phyloP scores from a whole-genome alignment of 1,139 yeast species.

The Kluyveromyces sp. region DNA sequence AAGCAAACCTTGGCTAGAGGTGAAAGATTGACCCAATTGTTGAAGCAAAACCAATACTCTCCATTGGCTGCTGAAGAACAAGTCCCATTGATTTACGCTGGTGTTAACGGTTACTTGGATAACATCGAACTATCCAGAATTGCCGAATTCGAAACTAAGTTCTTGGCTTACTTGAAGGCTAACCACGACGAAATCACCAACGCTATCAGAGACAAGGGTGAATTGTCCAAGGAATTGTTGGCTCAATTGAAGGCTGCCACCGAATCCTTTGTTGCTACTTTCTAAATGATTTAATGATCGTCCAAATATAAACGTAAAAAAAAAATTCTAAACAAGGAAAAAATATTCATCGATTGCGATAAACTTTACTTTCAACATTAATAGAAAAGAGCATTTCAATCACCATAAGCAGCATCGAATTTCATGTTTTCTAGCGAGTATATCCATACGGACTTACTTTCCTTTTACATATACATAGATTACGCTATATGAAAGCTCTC shows the following conservation, averaged over 20 bases:
- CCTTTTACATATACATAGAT: too few relatives aligned
- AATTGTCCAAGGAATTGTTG: conserved; percentile 79
- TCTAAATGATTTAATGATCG: conserved; percentile 33
- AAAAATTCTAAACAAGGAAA: not conserved
- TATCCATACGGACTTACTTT: too few relatives aligned
- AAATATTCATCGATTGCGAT: not conserved
- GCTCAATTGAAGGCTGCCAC: conserved; percentile 85
- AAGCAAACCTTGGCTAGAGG: conserved; percentile 99
- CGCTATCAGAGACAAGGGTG: conserved; percentile 84
- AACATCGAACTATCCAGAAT: conserved; percentile 76
- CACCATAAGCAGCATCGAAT: too few relatives aligned
- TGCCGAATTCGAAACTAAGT: conserved; percentile 86
- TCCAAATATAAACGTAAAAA: not conserved
- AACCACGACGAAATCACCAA: conserved; percentile 79
- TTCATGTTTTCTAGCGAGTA: too few relatives aligned
- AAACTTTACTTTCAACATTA: not conserved
- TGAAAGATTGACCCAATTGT: conserved; percentile 99
- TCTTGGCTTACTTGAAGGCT: conserved; percentile 85
- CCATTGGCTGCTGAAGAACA: conserved; percentile 99
- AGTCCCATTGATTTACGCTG: conserved; percentile 98
- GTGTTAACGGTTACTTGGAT: conserved; percentile 99
- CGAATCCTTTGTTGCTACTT: conserved; percentile 85
- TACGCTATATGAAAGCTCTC: too few relatives aligned
- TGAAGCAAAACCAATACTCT: conserved; percentile 94
- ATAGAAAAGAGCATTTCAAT: not conserved